phyloP scores from a whole-genome alignment of 306 rosid genomes.

The Citrullus colocynthis region DNA sequence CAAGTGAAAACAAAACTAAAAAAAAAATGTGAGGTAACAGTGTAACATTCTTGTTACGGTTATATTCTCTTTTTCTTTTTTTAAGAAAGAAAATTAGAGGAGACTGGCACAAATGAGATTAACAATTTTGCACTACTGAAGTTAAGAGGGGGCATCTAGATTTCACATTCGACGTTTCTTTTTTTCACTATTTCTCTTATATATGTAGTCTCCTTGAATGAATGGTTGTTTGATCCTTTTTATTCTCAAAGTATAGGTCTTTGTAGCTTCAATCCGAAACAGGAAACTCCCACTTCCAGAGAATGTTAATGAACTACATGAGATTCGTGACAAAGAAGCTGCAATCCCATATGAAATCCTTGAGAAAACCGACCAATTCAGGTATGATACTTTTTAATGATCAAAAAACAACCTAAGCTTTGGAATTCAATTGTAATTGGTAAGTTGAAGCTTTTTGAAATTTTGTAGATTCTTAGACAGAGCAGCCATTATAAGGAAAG shows the following conservation, averaged over 20 bases:
- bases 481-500: conserved; percentile 35
- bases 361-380: conserved; percentile 61
- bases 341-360: conserved; percentile 32
- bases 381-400: conserved; percentile 18
- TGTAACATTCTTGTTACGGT: too few species aligned
- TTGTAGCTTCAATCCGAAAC: conserved; percentile 42
- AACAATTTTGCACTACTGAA: too few species aligned
- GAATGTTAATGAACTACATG: conserved; percentile 35
- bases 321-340: conserved; percentile 33
- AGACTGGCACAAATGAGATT: too few species aligned
- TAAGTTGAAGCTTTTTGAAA: not conserved
- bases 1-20: too few species aligned
- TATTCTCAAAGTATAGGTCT: conserved; percentile 23
- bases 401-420: not conserved
- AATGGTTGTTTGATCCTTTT: not conserved
- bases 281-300: conserved; percentile 45
- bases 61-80: too few species aligned
- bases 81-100: too few species aligned
- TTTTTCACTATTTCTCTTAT: too few species aligned
- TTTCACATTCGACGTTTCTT: too few species aligned
- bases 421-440: not conserved
- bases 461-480: conserved; percentile 51
- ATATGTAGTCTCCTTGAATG: too few species aligned
- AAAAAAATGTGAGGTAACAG: too few species aligned
- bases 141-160: too few species aligned